A percentile compares a stretch with the other conserved stretches of the same genome.
phyloP scores from a whole-genome alignment of 257 asterid species.

The Solanum microdontum region DNA sequence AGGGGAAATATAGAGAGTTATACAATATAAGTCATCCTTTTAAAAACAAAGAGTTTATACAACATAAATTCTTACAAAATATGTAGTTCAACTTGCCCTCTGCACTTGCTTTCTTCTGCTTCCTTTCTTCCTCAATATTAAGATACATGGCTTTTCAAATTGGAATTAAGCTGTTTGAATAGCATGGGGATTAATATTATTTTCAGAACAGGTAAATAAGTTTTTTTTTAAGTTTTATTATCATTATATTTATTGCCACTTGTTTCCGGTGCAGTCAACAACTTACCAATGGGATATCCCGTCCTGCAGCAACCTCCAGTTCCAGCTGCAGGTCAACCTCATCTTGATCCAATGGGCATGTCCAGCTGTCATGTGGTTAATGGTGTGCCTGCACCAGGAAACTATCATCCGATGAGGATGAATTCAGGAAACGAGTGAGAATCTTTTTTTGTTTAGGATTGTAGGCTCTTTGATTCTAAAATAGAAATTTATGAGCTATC shows the following conservation, averaged over 20 bases:
- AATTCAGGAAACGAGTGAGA: slow-evolving; percentile 79
- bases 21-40: not conserved
- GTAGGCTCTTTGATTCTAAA: not conserved
- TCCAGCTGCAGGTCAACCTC: slow-evolving; percentile 77
- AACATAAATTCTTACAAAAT: not conserved
- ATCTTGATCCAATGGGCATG: slow-evolving; percentile 61
- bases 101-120: not conserved
- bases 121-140: not conserved
- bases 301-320: slow-evolving; percentile 61
- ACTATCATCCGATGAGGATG: slow-evolving; percentile 81
- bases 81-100: not conserved
- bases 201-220: not conserved
- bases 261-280: slow-evolving; percentile 81
- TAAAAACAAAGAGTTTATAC: not conserved
- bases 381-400: slow-evolving; percentile 80
- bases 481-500: not conserved
- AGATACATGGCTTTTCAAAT: not conserved
- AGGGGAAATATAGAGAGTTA: too few relatives aligned
- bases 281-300: slow-evolving; percentile 93
- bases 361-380: slow-evolving; percentile 71
- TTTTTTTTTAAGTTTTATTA: not conserved
- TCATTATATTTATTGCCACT: slow-evolving; percentile 25
- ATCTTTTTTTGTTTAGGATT: slow-evolving; percentile 1
- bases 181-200: not conserved
- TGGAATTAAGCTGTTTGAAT: not conserved